Evolutionary conservation across 306 rosid species (phyloP).

Genomic region (Acacia crassicarpa): DNA sequence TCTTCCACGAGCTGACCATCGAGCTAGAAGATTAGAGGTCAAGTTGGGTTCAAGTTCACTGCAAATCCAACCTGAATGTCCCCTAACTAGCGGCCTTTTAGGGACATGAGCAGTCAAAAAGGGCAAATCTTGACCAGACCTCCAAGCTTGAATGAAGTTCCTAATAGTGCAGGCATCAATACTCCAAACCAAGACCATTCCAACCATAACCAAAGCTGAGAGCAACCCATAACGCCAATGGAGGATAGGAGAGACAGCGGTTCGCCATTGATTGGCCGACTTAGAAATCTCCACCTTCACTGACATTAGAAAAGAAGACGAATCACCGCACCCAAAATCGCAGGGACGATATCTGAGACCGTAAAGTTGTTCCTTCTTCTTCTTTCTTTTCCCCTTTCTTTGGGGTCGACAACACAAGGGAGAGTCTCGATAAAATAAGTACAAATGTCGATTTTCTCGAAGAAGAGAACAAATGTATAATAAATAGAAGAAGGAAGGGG

Average conservation of each 20-base stretch:
- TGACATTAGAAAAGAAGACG: conserved; percentile 55
- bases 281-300: conserved; percentile 49
- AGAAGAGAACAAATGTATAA: neutral
- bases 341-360: conserved; percentile 16
- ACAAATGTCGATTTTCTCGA: conserved; percentile 15
- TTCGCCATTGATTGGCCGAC: conserved; percentile 40
- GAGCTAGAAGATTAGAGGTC: conserved; percentile 61
- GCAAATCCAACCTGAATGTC: conserved; percentile 52
- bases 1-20: conserved; percentile 74
- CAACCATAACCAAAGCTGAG: conserved; percentile 52
- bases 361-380: conserved; percentile 26
- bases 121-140: conserved; percentile 45
- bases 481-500: neutral
- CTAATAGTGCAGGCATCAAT: conserved; percentile 56
- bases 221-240: conserved; percentile 68
- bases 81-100: conserved; percentile 23
- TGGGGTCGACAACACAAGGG: conserved; percentile 12
- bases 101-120: conserved; percentile 32
- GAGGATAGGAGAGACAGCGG: conserved; percentile 38
- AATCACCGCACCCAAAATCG: conserved; percentile 8
- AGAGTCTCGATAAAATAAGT: conserved; percentile 9
- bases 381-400: too few species aligned
- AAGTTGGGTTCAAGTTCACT: conserved; percentile 60
- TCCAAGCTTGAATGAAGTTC: conserved; percentile 54
- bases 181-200: conserved; percentile 71